Conservation (phyloP, 306 rosid genomes). For the Quercus berberidifolia region DNA sequence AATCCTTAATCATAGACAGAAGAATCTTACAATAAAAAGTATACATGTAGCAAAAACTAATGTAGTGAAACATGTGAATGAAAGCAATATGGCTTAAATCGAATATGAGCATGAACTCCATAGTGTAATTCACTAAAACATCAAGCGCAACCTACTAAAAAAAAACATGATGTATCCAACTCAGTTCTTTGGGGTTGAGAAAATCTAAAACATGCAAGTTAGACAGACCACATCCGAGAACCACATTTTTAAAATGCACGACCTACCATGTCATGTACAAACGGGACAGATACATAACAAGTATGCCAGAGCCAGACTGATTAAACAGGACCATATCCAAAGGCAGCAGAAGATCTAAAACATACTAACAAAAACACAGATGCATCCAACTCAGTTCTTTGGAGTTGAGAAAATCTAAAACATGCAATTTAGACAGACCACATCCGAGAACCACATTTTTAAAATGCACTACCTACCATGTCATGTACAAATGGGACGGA, state of each 20-base stretch:
- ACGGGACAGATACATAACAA: neutral
- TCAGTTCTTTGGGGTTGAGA: conserved; percentile 10
- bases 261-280: neutral
- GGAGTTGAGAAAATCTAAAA: conserved; percentile 6
- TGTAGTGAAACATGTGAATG: neutral
- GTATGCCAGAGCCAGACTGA: neutral
- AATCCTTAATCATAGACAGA: conserved; percentile 9
- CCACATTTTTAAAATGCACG: neutral
- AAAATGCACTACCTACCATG: neutral
- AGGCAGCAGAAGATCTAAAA: neutral
- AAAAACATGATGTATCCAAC: conserved; percentile 4
- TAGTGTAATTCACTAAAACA: neutral
- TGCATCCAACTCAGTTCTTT: neutral
- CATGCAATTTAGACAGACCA: neutral
- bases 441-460: neutral
- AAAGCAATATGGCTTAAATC: conserved; percentile 1
- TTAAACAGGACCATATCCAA: neutral
- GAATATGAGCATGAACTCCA: neutral
- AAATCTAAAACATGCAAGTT: neutral
- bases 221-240: neutral
- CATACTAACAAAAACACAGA: neutral
- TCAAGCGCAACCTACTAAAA: neutral
- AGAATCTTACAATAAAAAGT: conserved; percentile 9
- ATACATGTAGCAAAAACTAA: neutral
- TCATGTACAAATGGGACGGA: neutral